phyloP scores from a whole-genome alignment of 768 basidiomycete genomes.

The Podaxis sp. region DNA sequence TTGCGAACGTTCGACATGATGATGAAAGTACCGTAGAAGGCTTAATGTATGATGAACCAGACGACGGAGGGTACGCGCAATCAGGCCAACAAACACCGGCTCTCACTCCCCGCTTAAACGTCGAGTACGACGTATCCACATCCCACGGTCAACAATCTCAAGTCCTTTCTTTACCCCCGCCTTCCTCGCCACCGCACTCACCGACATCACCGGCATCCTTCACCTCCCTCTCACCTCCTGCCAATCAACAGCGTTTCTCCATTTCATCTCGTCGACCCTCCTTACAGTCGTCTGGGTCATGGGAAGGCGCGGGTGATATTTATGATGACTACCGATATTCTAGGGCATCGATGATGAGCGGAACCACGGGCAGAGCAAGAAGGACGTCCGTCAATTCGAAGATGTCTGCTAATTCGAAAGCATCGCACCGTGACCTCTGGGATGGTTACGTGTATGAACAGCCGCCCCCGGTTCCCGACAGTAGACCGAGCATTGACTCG shows the following conservation, averaged over 20 bases:
- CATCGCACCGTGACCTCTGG: not conserved
- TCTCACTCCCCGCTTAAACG: not conserved
- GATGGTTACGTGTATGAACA: constrained; percentile 9
- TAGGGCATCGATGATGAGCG: constrained; percentile 50
- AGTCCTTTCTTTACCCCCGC: not conserved
- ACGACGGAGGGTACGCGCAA: constrained; percentile 17
- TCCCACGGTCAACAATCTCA: not conserved
- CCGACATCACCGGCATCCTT: constrained; percentile 17
- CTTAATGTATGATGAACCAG: constrained; percentile 20
- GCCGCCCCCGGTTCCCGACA: constrained; percentile 24
- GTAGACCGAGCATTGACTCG: constrained; percentile 22
- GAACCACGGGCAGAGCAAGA: constrained; percentile 14
- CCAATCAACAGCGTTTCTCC: not conserved
- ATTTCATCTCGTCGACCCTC: constrained; percentile 26
- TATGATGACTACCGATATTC: constrained; percentile 83
- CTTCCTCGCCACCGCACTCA: constrained; percentile 7
- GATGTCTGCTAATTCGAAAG: constrained; percentile 6
- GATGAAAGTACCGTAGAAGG: constrained; percentile 26
- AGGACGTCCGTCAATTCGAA: constrained; percentile 3
- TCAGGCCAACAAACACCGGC: not conserved
- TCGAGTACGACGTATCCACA: constrained; percentile 2
- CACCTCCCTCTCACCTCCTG: constrained; percentile 20
- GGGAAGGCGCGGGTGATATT: constrained; percentile 72
- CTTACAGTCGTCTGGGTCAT: constrained; percentile 33
- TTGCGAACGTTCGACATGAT: constrained; percentile 3